Evolutionary conservation across 75 land plant species (phyloP), one percentile per base, ranked within the genome.

Genomic region (Chamaecyparis obtusa): DNA sequence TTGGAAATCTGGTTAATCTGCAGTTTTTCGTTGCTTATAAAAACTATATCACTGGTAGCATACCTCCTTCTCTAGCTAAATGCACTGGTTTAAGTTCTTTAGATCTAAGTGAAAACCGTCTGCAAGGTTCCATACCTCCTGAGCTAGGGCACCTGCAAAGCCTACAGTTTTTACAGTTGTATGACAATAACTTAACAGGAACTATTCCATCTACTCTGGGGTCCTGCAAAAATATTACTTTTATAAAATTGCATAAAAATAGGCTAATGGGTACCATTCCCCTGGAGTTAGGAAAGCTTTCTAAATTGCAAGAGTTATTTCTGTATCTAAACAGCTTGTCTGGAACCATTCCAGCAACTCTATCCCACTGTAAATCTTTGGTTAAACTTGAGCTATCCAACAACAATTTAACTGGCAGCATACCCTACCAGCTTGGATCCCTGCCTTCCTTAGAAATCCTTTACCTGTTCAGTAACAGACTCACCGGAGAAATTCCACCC

Each of bases 401-500:
- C 87, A 96, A 96, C 87, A 83, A 86, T 67, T 57, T 96, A 5
- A 89, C 88, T 6, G 98, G 96, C 3, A 72, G 83, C 30, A 89
- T 96, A 41, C 95, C 97, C 35, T 21, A 87, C 21, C 90, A 89
- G 81, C 78, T 96, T 1, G 96, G 94, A 30, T 78, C 86, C 55
- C 79, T 96, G 85, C 87, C 85, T 35, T 91, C 92, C 6, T 89
- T 96, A 35, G 76, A 88, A 83, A 75, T 80, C n/a, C 74, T 96
- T 35, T 90, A 93, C 43, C 86, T 96, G 32, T 92, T 92, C 75
- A 51, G n/a, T 21, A 93, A 93, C 84, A 90, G 33, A 10, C 76
- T 93, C 48, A 87, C 88, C 37, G 95, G 98, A 82, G 48, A 74
- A 13, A 92, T 96, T 43, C 98, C 98, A 57, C 72, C 91, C 1